A percentile compares a stretch with the other conserved stretches of the same genome.
Evolutionary conservation across 768 basidiomycete species (phyloP).

Genomic region (Naganishia friedmannii): DNA sequence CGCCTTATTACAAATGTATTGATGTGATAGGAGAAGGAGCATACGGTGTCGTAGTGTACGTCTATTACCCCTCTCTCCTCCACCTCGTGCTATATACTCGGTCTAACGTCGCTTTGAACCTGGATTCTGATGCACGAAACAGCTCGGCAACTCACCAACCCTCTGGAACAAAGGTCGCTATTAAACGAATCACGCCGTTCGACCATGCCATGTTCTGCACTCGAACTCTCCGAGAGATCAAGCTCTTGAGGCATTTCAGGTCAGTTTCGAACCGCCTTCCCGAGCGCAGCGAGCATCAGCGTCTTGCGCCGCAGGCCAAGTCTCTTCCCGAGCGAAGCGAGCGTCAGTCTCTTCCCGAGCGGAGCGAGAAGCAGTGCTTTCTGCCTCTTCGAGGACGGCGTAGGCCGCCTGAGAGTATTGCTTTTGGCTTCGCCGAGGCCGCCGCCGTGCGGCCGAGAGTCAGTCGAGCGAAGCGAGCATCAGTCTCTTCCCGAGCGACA

Average conservation of each 20-base stretch:
- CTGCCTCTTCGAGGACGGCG: too few relatives aligned
- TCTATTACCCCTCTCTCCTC: background rate
- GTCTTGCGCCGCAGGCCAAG: too few relatives aligned
- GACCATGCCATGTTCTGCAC: conserved; percentile 95
- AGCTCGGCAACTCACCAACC: conserved; percentile 79
- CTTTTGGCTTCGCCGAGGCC: conserved; percentile 33
- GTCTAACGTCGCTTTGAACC: too few relatives aligned
- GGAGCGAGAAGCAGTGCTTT: too few relatives aligned
- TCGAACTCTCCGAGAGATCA: conserved; percentile 81
- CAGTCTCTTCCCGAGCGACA: background rate
- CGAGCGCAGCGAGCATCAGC: too few relatives aligned
- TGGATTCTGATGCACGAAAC: too few relatives aligned
- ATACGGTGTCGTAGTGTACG: conserved; percentile 82
- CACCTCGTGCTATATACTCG: too few relatives aligned
- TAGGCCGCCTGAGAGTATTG: conserved; percentile 6
- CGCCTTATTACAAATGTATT: conserved; percentile 40
- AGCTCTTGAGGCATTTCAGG: conserved; percentile 61
- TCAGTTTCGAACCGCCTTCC: conserved; percentile 46
- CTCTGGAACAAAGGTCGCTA: conserved; percentile 86
- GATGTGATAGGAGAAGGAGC: conserved; percentile 59
- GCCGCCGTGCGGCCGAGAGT: too few relatives aligned
- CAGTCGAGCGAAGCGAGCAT: too few relatives aligned
- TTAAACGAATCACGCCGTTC: conserved; percentile 93
- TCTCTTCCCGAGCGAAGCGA: too few relatives aligned
- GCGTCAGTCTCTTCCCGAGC: too few relatives aligned